Conservation (phyloP, 352 stramenopile genomes). For the Phytophthora pisi region DNA sequence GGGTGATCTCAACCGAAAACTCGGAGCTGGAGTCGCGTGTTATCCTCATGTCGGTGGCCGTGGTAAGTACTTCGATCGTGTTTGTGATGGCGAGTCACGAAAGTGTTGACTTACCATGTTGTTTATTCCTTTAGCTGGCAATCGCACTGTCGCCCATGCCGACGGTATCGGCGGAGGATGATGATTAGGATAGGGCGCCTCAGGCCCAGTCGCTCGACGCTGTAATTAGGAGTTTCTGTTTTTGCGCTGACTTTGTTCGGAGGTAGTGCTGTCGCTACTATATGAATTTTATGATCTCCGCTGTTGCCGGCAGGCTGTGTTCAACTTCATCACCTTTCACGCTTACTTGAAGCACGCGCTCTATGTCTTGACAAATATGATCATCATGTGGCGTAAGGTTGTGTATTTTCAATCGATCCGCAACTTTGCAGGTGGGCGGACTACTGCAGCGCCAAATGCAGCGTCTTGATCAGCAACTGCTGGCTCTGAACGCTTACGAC, state of each 20-base stretch:
- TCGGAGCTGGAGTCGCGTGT: slow-evolving; percentile 63
- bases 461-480: slow-evolving; percentile 78
- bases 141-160: slow-evolving; percentile 72
- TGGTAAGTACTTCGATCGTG: slow-evolving; percentile 44
- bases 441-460: slow-evolving; percentile 59
- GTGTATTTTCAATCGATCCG: slow-evolving; percentile 22
- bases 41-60: slow-evolving; percentile 75
- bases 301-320: slow-evolving; percentile 21
- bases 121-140: slow-evolving; percentile 44
- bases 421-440: slow-evolving; percentile 15
- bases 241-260: slow-evolving; percentile 38
- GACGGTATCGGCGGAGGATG: slow-evolving; percentile 50
- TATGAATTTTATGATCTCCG: slow-evolving; percentile 38
- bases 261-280: slow-evolving; percentile 32
- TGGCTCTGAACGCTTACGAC: slow-evolving; percentile 58
- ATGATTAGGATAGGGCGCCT: slow-evolving; percentile 46
- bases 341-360: not conserved
- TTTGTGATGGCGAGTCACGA: not conserved
- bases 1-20: slow-evolving; percentile 61
- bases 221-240: slow-evolving; percentile 44
- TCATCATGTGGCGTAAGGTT: not conserved
- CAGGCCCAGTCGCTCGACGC: slow-evolving; percentile 21
- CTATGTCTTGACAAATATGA: not conserved
- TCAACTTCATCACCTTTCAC: not conserved
- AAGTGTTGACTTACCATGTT: slow-evolving; percentile 12